Evolutionary conservation across 768 basidiomycete genomes (phyloP), one percentile per base, ranked within the genome.

Genomic region (Lyophyllum shimeji): DNA sequence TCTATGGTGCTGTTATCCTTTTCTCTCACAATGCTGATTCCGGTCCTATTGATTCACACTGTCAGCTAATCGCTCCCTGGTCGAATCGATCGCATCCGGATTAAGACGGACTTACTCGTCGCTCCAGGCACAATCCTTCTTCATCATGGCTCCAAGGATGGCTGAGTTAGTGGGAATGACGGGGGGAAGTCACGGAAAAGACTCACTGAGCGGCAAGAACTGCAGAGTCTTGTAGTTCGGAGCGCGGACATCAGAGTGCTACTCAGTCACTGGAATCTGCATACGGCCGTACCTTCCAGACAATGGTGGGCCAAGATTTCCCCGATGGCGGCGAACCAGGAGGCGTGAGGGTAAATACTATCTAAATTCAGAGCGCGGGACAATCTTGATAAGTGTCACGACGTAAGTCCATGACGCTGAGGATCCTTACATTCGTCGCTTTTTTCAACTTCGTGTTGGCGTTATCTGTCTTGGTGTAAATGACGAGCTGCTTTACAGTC

Each of bases 331-430:
- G 31, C 18, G 34, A 40, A 21, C 46, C 51, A 23, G 42, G 24
- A 53, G 56, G 56, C 18, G 56, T 58, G 40, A 58, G 56, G 1
- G 56, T 58, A n/a, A 58, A 58, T 29, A 43, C 37, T 27, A 58
- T 53, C 56, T 58, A 25, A 15, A 17, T 18, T n/a, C 48, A n/a
- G 34, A 15, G 15, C 40, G 18, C 6, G 13, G 44, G 42, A 25
- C 15, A 18, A 44, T 29, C 27, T 23, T 4, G 4, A 37, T 37
- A 37, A 37, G 34, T 11, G 12, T 37, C 9, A 2, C n/a, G 9
- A 40, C n/a, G 39, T 40, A 4, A n/a, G 18, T 18, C 39, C n/a
- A 18, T 17, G 11, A 40, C 5, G 5, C 15, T 1, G 18, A 13
- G 15, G 33, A 20, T 46, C 8, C 51, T 3, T 48, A 58, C 56